Percentiles rank a stretch among this genome's conserved stretches.
Evolutionary conservation across 2,329 filamentous ascomycete genomes (phyloP).

Genomic region (Xylariaceae sp.): DNA sequence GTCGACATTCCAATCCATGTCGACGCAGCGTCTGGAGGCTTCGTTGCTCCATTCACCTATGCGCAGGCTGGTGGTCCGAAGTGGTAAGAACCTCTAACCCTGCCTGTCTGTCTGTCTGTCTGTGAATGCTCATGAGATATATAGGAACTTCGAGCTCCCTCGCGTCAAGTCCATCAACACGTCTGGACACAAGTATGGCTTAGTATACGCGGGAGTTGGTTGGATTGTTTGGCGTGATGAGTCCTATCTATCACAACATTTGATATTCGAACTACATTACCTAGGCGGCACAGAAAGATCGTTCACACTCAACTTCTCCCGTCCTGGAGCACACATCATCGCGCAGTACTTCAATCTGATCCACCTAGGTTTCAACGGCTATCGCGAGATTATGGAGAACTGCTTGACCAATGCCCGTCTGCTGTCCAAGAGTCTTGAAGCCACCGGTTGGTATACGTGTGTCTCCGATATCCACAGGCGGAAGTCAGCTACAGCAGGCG

Average conservation of each 20-base stretch:
- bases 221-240: slow-evolving; percentile 76
- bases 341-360: slow-evolving; percentile 78
- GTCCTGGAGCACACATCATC: slow-evolving; percentile 72
- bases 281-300: slow-evolving; percentile 74
- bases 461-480: slow-evolving; percentile 70
- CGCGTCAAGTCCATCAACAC: slow-evolving; percentile 72
- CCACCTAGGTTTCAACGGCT: slow-evolving; percentile 72
- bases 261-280: slow-evolving; percentile 75
- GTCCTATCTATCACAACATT: slow-evolving; percentile 67
- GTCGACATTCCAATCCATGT: slow-evolving; percentile 72
- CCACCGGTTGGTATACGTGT: slow-evolving; percentile 70
- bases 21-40: slow-evolving; percentile 66
- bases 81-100: slow-evolving; percentile 56
- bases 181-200: slow-evolving; percentile 64
- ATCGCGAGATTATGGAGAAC: slow-evolving; percentile 70
- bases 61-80: slow-evolving; percentile 62
- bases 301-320: slow-evolving; percentile 76
- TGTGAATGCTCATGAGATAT: slow-evolving; percentile 7
- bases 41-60: slow-evolving; percentile 67
- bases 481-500: slow-evolving; percentile 49
- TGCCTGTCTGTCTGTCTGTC: too few species aligned
- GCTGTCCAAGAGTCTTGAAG: slow-evolving; percentile 67
- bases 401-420: slow-evolving; percentile 69
- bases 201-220: slow-evolving; percentile 70
- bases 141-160: slow-evolving; percentile 64